Percentiles rank a stretch among this genome's conserved stretches.
phyloP scores from a whole-genome alignment of 768 basidiomycete genomes.

The Phylloporus scabripes region DNA sequence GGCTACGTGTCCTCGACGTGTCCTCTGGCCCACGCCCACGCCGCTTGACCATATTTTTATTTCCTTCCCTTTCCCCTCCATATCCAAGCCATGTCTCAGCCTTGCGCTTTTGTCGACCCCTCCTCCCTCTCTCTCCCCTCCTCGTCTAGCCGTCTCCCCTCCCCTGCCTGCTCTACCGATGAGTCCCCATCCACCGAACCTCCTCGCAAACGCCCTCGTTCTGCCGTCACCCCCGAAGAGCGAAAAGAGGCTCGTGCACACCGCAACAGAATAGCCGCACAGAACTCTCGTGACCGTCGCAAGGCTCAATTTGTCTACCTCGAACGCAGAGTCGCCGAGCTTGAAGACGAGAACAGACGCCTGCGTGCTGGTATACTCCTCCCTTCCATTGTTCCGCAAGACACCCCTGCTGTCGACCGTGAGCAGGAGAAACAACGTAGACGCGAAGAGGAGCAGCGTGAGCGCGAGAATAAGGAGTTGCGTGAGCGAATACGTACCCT shows the following conservation, averaged over 20 bases:
- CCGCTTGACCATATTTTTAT: constrained; percentile 22
- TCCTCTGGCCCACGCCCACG: constrained; percentile 13
- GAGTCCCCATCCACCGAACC: constrained; percentile 34
- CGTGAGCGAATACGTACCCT: constrained; percentile 72
- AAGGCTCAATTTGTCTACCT: constrained; percentile 76
- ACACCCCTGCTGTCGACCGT: constrained; percentile 17
- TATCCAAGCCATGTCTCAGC: constrained; percentile 20
- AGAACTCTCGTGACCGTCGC: constrained; percentile 86
- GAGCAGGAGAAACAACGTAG: constrained; percentile 31
- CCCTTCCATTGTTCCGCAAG: constrained; percentile 17
- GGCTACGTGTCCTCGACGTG: constrained; percentile 29
- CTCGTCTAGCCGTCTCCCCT: constrained; percentile 24
- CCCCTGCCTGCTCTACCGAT: constrained; percentile 23
- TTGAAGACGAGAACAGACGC: constrained; percentile 79
- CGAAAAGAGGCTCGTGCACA: constrained; percentile 86
- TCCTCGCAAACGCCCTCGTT: constrained; percentile 71
- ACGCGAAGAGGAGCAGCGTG: constrained; percentile 38
- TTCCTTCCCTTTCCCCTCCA: background rate
- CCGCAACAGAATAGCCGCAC: constrained; percentile 89
- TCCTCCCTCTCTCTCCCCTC: constrained; percentile 37
- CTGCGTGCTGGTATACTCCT: constrained; percentile 51
- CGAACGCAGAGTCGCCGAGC: constrained; percentile 61
- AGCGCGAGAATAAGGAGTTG: constrained; percentile 69
- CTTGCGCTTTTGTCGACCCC: constrained; percentile 33
- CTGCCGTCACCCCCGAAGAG: constrained; percentile 60